Evolutionary conservation across 208 protist genomes (phyloP).

Genomic region (Trypanosoma rangeli): DNA sequence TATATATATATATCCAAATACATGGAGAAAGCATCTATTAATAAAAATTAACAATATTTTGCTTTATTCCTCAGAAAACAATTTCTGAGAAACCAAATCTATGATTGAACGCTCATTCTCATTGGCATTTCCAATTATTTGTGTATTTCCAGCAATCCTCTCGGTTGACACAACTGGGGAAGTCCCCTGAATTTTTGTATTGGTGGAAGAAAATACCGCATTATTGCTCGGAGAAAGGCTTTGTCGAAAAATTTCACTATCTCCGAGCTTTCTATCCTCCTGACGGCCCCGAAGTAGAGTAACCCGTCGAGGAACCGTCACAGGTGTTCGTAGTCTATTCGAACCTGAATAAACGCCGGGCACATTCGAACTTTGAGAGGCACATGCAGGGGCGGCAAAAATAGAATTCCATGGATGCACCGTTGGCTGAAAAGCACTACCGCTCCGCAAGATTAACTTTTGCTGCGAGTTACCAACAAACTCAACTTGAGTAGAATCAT

Average conservation of each 20-base stretch:
- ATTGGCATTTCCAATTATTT: constrained; percentile 7
- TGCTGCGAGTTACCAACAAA: not conserved
- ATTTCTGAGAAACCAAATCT: constrained; percentile 25
- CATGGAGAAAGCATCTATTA: not conserved
- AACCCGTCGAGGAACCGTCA: constrained; percentile 29
- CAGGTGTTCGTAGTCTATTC: constrained; percentile 12
- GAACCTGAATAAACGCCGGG: not conserved
- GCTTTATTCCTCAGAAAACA: constrained; percentile 23
- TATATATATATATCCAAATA: not conserved
- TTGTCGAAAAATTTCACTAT: constrained; percentile 6
- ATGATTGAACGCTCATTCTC: constrained; percentile 3
- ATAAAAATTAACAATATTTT: not conserved
- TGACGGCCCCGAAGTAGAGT: constrained; percentile 20
- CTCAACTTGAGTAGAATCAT: not conserved
- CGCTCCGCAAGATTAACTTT: not conserved
- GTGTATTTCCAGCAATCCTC: not conserved
- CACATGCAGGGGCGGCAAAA: constrained; percentile 9
- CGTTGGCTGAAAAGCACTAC: not conserved
- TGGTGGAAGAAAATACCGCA: not conserved
- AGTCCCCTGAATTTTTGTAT: not conserved
- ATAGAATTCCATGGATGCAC: constrained; percentile 4
- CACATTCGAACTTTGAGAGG: not conserved
- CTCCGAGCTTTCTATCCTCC: constrained; percentile 9
- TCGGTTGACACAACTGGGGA: not conserved
- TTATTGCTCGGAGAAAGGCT: constrained; percentile 26